A percentile compares a stretch with the other conserved stretches of the same genome.
phyloP scores from a whole-genome alignment of 2,329 filamentous ascomycete species.

The Saccharata proteae region DNA sequence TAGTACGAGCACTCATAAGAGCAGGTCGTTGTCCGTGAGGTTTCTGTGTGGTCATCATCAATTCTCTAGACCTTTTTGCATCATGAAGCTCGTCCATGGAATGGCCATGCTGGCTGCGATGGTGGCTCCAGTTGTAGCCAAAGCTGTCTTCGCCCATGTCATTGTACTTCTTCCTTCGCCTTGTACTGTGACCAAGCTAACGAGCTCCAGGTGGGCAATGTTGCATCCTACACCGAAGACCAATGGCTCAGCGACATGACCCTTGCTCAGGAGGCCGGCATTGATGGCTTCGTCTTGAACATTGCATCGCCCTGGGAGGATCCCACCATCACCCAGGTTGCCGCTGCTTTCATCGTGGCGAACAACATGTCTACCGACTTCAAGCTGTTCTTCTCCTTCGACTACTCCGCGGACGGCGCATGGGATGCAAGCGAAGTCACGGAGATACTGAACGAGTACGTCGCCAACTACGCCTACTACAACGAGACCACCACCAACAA shows the following conservation, averaged over 20 bases:
- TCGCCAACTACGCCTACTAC: slow-evolving; percentile 33
- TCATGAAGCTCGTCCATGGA: slow-evolving; percentile 2
- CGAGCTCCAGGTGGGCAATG: slow-evolving; percentile 16
- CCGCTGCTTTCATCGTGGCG: slow-evolving; percentile 18
- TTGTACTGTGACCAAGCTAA: neutral
- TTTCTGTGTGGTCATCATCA: too few species aligned
- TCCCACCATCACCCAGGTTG: slow-evolving; percentile 10
- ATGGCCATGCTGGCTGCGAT: slow-evolving; percentile 6
- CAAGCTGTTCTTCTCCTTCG: slow-evolving; percentile 32
- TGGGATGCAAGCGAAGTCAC: slow-evolving; percentile 8
- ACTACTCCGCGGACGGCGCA: slow-evolving; percentile 17
- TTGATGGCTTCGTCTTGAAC: slow-evolving; percentile 32
- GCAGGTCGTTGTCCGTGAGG: too few species aligned
- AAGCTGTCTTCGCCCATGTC: slow-evolving; percentile 7
- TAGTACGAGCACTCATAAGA: too few species aligned
- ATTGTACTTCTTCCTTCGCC: slow-evolving; percentile 4
- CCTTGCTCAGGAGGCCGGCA: slow-evolving; percentile 23
- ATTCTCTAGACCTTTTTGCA: too few species aligned
- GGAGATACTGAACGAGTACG: slow-evolving; percentile 23
- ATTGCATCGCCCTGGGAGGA: slow-evolving; percentile 11
- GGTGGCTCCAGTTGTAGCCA: slow-evolving; percentile 1
- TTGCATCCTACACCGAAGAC: slow-evolving; percentile 9
- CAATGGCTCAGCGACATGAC: slow-evolving; percentile 24
- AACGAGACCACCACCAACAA: slow-evolving; percentile 24
- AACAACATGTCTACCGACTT: slow-evolving; percentile 20